phyloP scores from a whole-genome alignment of 2,329 filamentous ascomycete species.

The Aureobasidium subglaciale region DNA sequence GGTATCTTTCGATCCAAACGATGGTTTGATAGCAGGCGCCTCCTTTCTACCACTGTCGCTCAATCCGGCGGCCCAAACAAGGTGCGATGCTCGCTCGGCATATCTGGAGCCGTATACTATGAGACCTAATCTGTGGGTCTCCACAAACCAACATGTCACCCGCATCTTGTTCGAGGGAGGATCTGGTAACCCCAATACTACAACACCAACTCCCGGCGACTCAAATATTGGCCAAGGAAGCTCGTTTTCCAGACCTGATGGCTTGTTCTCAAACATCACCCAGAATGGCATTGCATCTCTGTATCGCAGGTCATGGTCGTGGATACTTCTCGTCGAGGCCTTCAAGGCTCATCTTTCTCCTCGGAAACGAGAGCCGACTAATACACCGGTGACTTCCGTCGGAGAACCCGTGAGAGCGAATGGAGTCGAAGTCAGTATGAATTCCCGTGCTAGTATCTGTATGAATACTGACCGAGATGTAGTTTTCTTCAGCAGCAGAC shows the following conservation, averaged over 20 bases:
- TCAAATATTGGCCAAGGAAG: slow-evolving; percentile 18
- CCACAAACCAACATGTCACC: slow-evolving; percentile 31
- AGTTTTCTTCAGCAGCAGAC: slow-evolving; percentile 21
- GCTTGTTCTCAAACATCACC: slow-evolving; percentile 4
- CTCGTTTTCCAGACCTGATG: slow-evolving; percentile 8
- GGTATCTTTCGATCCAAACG: slow-evolving; percentile 32
- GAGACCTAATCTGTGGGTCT: slow-evolving; percentile 32
- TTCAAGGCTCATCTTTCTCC: not conserved
- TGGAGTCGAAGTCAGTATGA: slow-evolving; percentile 16
- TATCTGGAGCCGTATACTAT: slow-evolving; percentile 32
- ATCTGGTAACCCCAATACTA: slow-evolving; percentile 17
- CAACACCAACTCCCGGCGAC: slow-evolving; percentile 12
- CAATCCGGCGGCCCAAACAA: slow-evolving; percentile 31
- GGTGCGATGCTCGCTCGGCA: slow-evolving; percentile 35
- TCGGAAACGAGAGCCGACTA: not conserved
- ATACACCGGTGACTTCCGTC: not conserved
- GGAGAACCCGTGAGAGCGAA: not conserved
- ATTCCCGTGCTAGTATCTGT: too few relatives aligned
- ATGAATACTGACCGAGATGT: not conserved
- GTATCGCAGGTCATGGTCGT: not conserved
- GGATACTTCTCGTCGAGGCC: not conserved
- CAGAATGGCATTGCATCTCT: not conserved
- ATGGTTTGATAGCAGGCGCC: slow-evolving; percentile 31
- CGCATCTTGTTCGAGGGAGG: slow-evolving; percentile 27
- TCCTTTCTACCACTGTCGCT: slow-evolving; percentile 33